These are phyloP conservation scores for Pseudogymnoascus sp. DNA, from an alignment of 2,329 filamentous ascomycete genomes.

Conservation along the genomic window DNA sequence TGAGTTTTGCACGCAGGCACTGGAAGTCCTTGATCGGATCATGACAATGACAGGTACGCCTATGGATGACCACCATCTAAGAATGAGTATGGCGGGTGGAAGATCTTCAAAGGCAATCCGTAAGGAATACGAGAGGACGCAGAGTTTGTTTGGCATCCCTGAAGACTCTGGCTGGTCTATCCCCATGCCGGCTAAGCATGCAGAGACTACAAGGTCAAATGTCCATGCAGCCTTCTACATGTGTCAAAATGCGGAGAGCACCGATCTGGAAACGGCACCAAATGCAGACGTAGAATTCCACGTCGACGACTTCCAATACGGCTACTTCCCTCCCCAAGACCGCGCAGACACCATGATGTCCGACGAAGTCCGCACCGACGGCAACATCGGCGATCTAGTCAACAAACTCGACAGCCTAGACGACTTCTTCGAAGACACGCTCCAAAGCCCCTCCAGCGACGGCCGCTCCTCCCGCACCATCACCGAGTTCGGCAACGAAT, in stretches of 20 bases:
- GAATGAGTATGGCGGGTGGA: slow-evolving; percentile 95
- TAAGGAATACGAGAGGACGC: slow-evolving; percentile 90
- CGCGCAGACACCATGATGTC: slow-evolving; percentile 82
- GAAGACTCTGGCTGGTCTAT: slow-evolving; percentile 95
- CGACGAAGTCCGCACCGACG: slow-evolving; percentile 56
- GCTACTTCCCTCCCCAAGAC: slow-evolving; percentile 54
- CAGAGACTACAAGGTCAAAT: slow-evolving; percentile 75
- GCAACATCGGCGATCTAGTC: slow-evolving; percentile 74
- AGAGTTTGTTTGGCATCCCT: slow-evolving; percentile 92
- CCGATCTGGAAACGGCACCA: slow-evolving; percentile 50
- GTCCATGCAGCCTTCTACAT: slow-evolving; percentile 96
- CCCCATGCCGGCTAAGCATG: slow-evolving; percentile 83
- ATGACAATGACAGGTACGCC: slow-evolving; percentile 88
- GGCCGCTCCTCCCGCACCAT: slow-evolving; percentile 53
- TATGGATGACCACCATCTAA: slow-evolving; percentile 86
- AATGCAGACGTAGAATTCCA: slow-evolving; percentile 89
- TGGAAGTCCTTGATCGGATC: slow-evolving; percentile 87
- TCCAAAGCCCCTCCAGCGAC: slow-evolving; percentile 49
- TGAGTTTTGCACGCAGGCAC: slow-evolving; percentile 83
- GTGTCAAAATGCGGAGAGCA: slow-evolving; percentile 59
- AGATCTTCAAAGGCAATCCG: slow-evolving; percentile 69
- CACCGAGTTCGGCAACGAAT: slow-evolving; percentile 56
- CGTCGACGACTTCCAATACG: slow-evolving; percentile 62
- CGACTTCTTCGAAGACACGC: slow-evolving; percentile 67
- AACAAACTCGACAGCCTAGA: slow-evolving; percentile 70